phyloP scores from a whole-genome alignment of 345 rosid genomes.

The Bretschneidera sinensis region DNA sequence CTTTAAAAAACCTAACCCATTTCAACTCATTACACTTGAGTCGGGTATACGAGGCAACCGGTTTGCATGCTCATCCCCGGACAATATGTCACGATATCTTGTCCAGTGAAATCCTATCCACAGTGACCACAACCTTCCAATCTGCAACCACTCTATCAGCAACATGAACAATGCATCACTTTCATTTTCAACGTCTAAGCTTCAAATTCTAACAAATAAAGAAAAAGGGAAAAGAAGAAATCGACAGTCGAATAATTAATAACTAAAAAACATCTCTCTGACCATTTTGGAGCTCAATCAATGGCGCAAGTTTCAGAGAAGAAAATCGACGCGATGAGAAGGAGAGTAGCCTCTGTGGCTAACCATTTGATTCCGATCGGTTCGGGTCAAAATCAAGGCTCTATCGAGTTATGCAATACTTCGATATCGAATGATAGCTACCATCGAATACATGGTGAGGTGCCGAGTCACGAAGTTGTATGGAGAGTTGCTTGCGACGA shows the following conservation, averaged over 20 bases:
- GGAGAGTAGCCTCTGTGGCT: constrained; percentile 49
- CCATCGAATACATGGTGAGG: constrained; percentile 74
- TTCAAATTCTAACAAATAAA: background rate
- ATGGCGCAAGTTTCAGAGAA: constrained; percentile 27
- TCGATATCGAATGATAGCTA: constrained; percentile 55
- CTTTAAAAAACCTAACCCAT: too few relatives aligned
- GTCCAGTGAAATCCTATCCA: too few relatives aligned
- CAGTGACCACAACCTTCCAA: background rate
- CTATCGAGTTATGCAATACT: constrained; percentile 28
- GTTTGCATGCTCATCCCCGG: too few relatives aligned
- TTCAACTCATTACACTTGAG: too few relatives aligned
- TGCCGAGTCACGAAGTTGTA: constrained; percentile 43
- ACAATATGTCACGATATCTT: too few relatives aligned
- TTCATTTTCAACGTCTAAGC: background rate
- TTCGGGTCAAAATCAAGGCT: constrained; percentile 10
- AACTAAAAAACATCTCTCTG: background rate
- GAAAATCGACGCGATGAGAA: constrained; percentile 33
- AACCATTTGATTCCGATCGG: constrained; percentile 40
- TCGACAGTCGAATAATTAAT: background rate
- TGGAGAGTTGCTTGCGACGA: constrained; percentile 53
- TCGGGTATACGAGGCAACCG: too few relatives aligned
- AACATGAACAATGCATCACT: background rate
- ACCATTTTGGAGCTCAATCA: constrained; percentile 8
- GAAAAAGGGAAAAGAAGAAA: background rate
- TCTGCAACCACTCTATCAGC: background rate